These are phyloP conservation scores for Tricholoma sp. DNA, from an alignment of 768 basidiomycete genomes.

Conservation along the genomic window DNA sequence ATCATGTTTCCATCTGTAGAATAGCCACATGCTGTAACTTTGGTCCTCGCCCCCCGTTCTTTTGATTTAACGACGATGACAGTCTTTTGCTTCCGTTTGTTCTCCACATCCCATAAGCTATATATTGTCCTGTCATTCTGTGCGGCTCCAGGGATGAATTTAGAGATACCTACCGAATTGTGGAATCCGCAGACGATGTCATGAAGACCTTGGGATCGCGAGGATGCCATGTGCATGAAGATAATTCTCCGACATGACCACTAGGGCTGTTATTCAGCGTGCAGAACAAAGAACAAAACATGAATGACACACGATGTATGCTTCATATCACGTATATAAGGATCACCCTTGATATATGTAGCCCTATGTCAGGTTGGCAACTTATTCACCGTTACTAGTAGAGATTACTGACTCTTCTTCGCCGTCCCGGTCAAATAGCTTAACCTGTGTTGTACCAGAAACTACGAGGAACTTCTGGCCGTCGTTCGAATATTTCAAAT, in stretches of 20 bases:
- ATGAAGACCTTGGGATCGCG: conserved; percentile 80
- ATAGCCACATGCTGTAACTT: conserved; percentile 83
- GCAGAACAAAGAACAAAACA: conserved; percentile 6
- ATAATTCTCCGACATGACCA: conserved; percentile 91
- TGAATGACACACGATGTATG: conserved; percentile 77
- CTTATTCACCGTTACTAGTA: conserved; percentile 16
- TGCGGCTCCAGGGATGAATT: neutral
- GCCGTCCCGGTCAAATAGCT: conserved; percentile 88
- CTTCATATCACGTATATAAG: conserved; percentile 98
- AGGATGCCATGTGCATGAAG: conserved; percentile 91
- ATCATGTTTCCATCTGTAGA: conserved; percentile 88
- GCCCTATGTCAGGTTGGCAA: conserved; percentile 58
- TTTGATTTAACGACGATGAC: conserved; percentile 97
- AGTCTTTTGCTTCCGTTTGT: conserved; percentile 89
- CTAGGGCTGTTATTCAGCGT: conserved; percentile 33
- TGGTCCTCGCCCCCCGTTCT: conserved; percentile 90
- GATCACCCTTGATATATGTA: conserved; percentile 89
- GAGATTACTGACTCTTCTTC: conserved; percentile 74
- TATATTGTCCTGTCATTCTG: neutral
- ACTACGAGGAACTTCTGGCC: conserved; percentile 83
- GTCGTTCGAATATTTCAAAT: conserved; percentile 84
- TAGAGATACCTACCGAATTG: conserved; percentile 63
- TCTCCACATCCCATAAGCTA: conserved; percentile 93
- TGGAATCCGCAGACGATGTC: conserved; percentile 93
- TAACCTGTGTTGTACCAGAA: conserved; percentile 85